These are phyloP conservation scores for Umbelopsis sp. DNA, from an alignment of 371 early-diverging fungal species.

Conservation along the genomic window DNA sequence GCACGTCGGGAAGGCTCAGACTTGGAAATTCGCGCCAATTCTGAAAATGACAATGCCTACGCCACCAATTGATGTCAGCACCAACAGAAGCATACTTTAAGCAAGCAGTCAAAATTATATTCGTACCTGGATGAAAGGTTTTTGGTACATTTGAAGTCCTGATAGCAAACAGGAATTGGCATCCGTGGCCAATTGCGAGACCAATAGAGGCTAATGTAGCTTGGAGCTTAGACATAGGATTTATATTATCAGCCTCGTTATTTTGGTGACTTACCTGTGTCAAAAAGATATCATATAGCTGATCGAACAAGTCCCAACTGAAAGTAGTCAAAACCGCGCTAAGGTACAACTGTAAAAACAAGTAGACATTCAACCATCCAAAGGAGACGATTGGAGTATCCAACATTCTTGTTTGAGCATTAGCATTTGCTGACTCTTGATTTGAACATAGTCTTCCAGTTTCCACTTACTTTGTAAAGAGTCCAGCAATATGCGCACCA, in stretches of 20 bases:
- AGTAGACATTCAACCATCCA: conserved; percentile 43
- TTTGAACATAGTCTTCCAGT: not conserved
- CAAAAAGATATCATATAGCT: conserved; percentile 46
- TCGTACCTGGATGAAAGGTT: conserved; percentile 28
- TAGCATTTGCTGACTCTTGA: conserved; percentile 22
- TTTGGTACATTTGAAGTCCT: conserved; percentile 32
- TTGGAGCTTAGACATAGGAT: not conserved
- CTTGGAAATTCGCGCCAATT: conserved; percentile 43
- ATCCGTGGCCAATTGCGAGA: conserved; percentile 30
- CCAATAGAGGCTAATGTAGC: conserved; percentile 32
- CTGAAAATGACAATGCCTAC: conserved; percentile 50
- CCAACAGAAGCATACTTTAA: not conserved
- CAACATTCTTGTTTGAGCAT: conserved; percentile 33
- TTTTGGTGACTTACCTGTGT: conserved; percentile 24
- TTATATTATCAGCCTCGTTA: not conserved
- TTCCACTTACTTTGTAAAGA: conserved; percentile 28
- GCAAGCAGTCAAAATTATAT: not conserved
- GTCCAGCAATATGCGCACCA: conserved; percentile 34
- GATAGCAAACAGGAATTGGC: conserved; percentile 39
- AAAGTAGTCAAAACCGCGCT: conserved; percentile 38
- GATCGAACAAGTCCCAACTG: conserved; percentile 47
- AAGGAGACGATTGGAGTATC: conserved; percentile 47
- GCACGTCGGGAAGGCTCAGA: conserved; percentile 36
- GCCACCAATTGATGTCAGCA: conserved; percentile 21
- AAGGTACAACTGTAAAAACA: conserved; percentile 44